Base-by-base conservation (phyloP, 2,329 filamentous ascomycete species). In the Alternaria arborescens region DNA sequence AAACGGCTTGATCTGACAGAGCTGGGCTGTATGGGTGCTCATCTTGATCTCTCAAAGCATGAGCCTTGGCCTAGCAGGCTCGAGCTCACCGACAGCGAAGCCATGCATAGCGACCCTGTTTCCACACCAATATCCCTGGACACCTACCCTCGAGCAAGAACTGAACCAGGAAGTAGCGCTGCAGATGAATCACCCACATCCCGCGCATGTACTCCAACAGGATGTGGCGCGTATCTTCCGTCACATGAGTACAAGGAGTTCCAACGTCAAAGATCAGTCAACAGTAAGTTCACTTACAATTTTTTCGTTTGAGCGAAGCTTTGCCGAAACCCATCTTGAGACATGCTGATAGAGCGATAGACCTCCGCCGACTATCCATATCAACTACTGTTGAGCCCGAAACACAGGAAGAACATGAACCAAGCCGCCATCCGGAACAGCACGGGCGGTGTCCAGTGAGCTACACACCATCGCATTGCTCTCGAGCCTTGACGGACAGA, bases 381-480 rank as follows among this genome's bases (percentile, higher is more conserved):
- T 24, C 46, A 32, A 48, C 46, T 18, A 34, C 46, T 2, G 8
- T 34, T 11, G 46, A 48, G 46, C 46, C 46, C 18, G 30, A 22
- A 36, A 36, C 20, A 48, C 46, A 36, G 30, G 46, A 36, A 3
- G 46, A 36, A 12, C 46, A 48, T 48, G 18, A 48, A 30, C n/a
- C 14, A 18, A 16, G 34, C 20, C 1, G 16, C 8, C 3, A 16
- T n/a, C 3, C 28, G 11, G 30, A 48, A 48, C 3, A 3, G 11
- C n/a, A 36, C 30, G 3, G 1, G 1, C 6, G 34, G 16, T 3
- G 1, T 34, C 28, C 34, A 14, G 24, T 32, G 16, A 40, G 32
- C 20, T 20, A 52, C 28, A 40, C 48, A 6, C 48, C 48, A 26
- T 52, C 48, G 24, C 48, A 52, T 8, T 26, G 48, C 34, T 52